These are phyloP conservation scores for Exophiala calicioides DNA, from an alignment of 2,329 filamentous ascomycete species.

Conservation along the genomic window DNA sequence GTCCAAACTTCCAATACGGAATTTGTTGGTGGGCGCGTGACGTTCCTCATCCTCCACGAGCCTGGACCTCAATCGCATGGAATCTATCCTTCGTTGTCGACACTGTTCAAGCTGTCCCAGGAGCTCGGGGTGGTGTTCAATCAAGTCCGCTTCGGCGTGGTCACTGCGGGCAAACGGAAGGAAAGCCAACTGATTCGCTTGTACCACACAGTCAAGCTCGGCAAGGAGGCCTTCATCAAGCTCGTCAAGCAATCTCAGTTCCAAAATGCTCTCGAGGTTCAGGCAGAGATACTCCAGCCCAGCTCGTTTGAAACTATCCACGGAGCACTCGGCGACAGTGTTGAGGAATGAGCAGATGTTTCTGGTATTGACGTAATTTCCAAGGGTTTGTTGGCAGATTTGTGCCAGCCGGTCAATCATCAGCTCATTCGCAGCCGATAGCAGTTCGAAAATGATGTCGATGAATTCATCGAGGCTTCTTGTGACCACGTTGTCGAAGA, in stretches of 20 bases:
- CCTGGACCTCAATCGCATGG: slow-evolving; percentile 68
- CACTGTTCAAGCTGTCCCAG: slow-evolving; percentile 40
- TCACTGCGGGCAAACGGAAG: slow-evolving; percentile 77
- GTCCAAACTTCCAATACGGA: slow-evolving; percentile 65
- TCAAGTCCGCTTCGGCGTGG: slow-evolving; percentile 59
- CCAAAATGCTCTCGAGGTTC: slow-evolving; percentile 87
- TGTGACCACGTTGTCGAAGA: slow-evolving; percentile 76
- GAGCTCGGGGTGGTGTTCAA: slow-evolving; percentile 50
- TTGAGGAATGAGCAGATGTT: slow-evolving; percentile 87
- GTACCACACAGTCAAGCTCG: slow-evolving; percentile 78
- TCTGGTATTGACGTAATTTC: slow-evolving; percentile 60
- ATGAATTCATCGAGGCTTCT: slow-evolving; percentile 78
- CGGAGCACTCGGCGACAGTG: slow-evolving; percentile 78
- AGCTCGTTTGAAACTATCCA: slow-evolving; percentile 82
- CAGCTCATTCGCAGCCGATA: slow-evolving; percentile 86
- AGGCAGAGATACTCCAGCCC: slow-evolving; percentile 88
- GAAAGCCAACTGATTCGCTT: slow-evolving; percentile 76
- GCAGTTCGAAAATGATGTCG: slow-evolving; percentile 86
- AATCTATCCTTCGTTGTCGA: slow-evolving; percentile 68
- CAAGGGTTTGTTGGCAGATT: slow-evolving; percentile 82
- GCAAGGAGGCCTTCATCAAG: slow-evolving; percentile 79
- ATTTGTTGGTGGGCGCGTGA: slow-evolving; percentile 61
- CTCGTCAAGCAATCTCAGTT: slow-evolving; percentile 73
- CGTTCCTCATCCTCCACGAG: slow-evolving; percentile 67
- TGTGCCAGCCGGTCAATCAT: slow-evolving; percentile 92